A percentile compares a stretch with the other conserved stretches of the same genome.
Conservation (phyloP, 1,284 basidiomycete species). For the Vanrija humicola region DNA sequence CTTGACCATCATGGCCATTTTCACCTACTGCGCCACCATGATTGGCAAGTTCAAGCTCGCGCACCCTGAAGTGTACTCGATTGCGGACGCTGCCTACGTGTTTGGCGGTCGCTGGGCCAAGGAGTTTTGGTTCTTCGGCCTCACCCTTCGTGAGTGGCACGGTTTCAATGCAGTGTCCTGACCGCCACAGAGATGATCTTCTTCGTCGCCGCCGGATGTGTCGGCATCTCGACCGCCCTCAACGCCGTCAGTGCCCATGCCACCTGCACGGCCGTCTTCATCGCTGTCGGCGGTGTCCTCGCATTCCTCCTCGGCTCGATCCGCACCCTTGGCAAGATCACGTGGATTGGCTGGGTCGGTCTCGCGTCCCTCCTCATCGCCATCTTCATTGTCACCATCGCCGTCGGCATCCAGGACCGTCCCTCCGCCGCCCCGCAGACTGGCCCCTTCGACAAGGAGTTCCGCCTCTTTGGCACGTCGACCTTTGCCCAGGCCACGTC, state of each 20-base stretch:
- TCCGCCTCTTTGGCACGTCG: conserved; percentile 22
- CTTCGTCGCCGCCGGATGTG: too few species aligned
- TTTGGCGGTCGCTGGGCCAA: not conserved
- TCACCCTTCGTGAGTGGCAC: not conserved
- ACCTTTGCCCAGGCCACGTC: conserved; percentile 26
- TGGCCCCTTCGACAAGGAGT: conserved; percentile 30
- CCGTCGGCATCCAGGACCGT: conserved; percentile 37
- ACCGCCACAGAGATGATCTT: too few species aligned
- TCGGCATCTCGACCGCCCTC: conserved; percentile 24
- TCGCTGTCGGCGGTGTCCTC: conserved; percentile 34
- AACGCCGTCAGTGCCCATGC: conserved; percentile 45
- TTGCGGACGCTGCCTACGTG: conserved; percentile 24
- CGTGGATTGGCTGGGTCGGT: conserved; percentile 44
- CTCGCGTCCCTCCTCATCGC: conserved; percentile 25
- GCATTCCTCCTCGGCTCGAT: conserved; percentile 31
- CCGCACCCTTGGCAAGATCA: conserved; percentile 43
- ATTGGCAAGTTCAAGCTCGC: conserved; percentile 21
- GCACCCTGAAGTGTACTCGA: conserved; percentile 18
- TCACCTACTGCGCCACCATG: conserved; percentile 12
- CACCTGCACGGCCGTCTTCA: conserved; percentile 45
- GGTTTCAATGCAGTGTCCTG: too few species aligned
- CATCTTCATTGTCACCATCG: conserved; percentile 32
- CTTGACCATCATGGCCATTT: conserved; percentile 29
- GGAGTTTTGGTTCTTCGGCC: conserved; percentile 20
- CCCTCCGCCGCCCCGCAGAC: conserved; percentile 35